phyloP scores from a whole-genome alignment of 2,329 filamentous ascomycete genomes.

The Colletotrichum filicis region DNA sequence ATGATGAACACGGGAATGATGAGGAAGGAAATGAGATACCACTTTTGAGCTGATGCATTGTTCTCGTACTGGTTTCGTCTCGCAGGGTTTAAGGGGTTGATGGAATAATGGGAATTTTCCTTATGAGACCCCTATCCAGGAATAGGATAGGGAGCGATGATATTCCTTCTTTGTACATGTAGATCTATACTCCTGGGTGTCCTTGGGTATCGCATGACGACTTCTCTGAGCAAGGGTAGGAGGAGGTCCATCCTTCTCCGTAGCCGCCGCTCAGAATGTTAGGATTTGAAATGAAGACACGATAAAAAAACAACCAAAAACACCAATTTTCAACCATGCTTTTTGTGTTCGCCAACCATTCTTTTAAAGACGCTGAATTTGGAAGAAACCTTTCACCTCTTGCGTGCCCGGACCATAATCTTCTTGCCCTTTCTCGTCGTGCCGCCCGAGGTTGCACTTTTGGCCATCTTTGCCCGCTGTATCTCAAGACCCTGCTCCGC shows the following conservation, averaged over 20 bases:
- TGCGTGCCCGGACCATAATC: slow-evolving; percentile 71
- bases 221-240: slow-evolving; percentile 30
- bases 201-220: slow-evolving; percentile 38
- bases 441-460: slow-evolving; percentile 70
- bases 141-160: slow-evolving; percentile 22
- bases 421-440: slow-evolving; percentile 70
- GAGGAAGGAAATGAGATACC: slow-evolving; percentile 28
- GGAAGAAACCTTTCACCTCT: slow-evolving; percentile 55
- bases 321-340: not conserved
- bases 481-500: slow-evolving; percentile 68
- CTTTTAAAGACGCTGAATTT: not conserved
- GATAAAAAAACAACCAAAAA: slow-evolving; percentile 1
- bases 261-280: slow-evolving; percentile 28
- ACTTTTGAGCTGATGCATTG: slow-evolving; percentile 23
- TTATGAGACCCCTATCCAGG: slow-evolving; percentile 17
- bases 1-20: not conserved
- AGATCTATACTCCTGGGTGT: slow-evolving; percentile 32
- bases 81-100: not conserved
- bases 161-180: slow-evolving; percentile 32
- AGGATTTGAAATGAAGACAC: slow-evolving; percentile 31
- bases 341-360: slow-evolving; percentile 27
- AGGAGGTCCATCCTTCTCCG: slow-evolving; percentile 1
- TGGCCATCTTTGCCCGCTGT: slow-evolving; percentile 72
- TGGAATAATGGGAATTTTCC: slow-evolving; percentile 21
- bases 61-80: not conserved